Percentiles rank a stretch among this genome's conserved stretches.
phyloP scores from a whole-genome alignment of 2,329 filamentous ascomycete genomes.

The Aschersonia sp. region DNA sequence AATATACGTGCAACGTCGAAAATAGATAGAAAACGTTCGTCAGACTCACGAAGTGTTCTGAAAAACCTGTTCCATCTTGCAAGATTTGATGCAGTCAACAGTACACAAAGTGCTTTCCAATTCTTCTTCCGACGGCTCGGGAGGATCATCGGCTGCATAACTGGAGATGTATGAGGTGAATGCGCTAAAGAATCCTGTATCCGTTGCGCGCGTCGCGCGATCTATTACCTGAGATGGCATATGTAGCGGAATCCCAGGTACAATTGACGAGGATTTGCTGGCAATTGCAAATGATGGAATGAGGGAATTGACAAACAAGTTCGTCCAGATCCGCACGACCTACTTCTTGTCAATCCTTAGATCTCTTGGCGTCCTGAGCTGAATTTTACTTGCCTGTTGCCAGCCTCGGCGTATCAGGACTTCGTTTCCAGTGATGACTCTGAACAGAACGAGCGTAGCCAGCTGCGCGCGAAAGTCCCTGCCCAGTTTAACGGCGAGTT shows the following conservation, averaged over 20 bases:
- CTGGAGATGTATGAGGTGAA: slow-evolving; percentile 97
- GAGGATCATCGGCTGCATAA: slow-evolving; percentile 94
- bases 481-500: slow-evolving; percentile 90
- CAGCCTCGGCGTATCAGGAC: slow-evolving; percentile 60
- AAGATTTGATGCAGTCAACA: slow-evolving; percentile 86
- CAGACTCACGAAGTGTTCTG: slow-evolving; percentile 60
- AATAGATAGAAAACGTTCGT: not conserved
- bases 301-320: slow-evolving; percentile 90
- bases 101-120: slow-evolving; percentile 90
- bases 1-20: not conserved
- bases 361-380: not conserved
- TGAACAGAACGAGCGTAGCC: slow-evolving; percentile 88
- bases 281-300: slow-evolving; percentile 64
- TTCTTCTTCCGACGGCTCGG: slow-evolving; percentile 93
- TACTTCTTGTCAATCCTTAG: slow-evolving; percentile 22
- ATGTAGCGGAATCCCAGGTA: slow-evolving; percentile 77
- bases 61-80: slow-evolving; percentile 70
- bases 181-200: slow-evolving; percentile 81
- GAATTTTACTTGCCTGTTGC: slow-evolving; percentile 50
- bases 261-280: slow-evolving; percentile 48
- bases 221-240: slow-evolving; percentile 88
- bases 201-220: slow-evolving; percentile 60
- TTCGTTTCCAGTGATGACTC: slow-evolving; percentile 79
- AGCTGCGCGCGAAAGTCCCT: slow-evolving; percentile 87
- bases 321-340: slow-evolving; percentile 84